Conservation (phyloP, 352 stramenopile species). For the Phytophthora hybrid region DNA sequence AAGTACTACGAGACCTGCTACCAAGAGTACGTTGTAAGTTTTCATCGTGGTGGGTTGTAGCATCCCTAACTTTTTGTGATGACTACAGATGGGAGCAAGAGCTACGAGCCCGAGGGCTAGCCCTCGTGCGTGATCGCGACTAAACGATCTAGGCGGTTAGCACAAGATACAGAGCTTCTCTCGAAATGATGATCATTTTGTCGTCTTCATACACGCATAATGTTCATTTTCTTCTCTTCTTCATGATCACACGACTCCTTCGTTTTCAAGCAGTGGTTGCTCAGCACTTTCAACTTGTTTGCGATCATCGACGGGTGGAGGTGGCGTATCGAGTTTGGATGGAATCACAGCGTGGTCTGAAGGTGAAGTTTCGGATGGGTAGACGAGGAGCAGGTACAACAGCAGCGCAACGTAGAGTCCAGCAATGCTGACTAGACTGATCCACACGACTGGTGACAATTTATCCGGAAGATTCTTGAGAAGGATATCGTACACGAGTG, state of each 20-base stretch:
- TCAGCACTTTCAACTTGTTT: constrained; percentile 21
- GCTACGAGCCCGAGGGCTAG: constrained; percentile 70
- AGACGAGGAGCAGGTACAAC: constrained; percentile 65
- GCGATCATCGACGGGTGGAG: not conserved
- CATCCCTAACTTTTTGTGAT: not conserved
- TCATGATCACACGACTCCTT: constrained; percentile 16
- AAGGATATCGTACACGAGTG: constrained; percentile 64
- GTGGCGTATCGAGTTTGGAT: not conserved
- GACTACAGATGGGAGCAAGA: constrained; percentile 71
- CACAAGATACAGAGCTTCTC: not conserved
- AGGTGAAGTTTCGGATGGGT: constrained; percentile 41
- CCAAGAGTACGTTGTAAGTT: constrained; percentile 50
- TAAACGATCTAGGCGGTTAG: constrained; percentile 26
- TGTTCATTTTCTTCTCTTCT: not conserved
- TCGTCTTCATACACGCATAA: not conserved
- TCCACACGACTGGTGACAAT: constrained; percentile 31
- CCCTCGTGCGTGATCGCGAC: constrained; percentile 75
- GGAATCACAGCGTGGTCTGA: not conserved
- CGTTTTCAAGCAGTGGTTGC: constrained; percentile 23
- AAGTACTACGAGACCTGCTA: constrained; percentile 85
- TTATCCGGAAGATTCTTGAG: constrained; percentile 44
- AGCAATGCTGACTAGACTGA: constrained; percentile 24
- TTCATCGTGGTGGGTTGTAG: not conserved
- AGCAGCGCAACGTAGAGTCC: constrained; percentile 54
- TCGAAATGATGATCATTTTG: not conserved